A percentile compares a stretch with the other conserved stretches of the same genome.
phyloP scores from a whole-genome alignment of 2,329 filamentous ascomycete species.

The Tolypocladium inflatum region DNA sequence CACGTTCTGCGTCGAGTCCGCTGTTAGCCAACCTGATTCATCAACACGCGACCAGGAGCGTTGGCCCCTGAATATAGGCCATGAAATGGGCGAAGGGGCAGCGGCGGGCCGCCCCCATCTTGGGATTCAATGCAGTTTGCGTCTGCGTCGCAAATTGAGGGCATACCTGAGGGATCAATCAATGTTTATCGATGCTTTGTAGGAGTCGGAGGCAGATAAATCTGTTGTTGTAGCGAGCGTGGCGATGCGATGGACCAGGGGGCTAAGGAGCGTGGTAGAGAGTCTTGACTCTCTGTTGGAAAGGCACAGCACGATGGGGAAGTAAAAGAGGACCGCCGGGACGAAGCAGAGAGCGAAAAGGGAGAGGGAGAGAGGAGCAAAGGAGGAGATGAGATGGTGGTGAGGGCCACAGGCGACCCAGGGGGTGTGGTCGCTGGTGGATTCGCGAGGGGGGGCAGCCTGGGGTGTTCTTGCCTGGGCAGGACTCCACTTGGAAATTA shows the following conservation, averaged over 20 bases:
- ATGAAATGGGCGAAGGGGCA: neutral
- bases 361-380: constrained; percentile 8
- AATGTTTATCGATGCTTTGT: neutral
- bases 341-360: constrained; percentile 10
- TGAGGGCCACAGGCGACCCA: neutral
- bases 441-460: neutral
- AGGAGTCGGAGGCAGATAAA: neutral
- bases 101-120: neutral
- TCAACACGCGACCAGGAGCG: neutral
- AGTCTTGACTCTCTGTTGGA: constrained; percentile 44
- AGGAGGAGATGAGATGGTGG: neutral
- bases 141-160: neutral
- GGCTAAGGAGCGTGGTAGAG: constrained; percentile 48
- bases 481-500: constrained; percentile 2
- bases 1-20: neutral
- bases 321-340: constrained; percentile 12
- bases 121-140: neutral
- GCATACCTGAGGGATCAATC: neutral
- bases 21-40: neutral
- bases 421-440: neutral
- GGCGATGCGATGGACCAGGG: constrained; percentile 13
- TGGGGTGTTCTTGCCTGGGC: neutral
- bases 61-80: neutral
- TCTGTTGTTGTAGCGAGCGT: constrained; percentile 16
- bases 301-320: constrained; percentile 21